Percentiles rank a stretch among this genome's conserved stretches.
These are phyloP conservation scores for Leishmania lainsoni DNA, from an alignment of 208 protist genomes.

Conservation along the genomic window DNA sequence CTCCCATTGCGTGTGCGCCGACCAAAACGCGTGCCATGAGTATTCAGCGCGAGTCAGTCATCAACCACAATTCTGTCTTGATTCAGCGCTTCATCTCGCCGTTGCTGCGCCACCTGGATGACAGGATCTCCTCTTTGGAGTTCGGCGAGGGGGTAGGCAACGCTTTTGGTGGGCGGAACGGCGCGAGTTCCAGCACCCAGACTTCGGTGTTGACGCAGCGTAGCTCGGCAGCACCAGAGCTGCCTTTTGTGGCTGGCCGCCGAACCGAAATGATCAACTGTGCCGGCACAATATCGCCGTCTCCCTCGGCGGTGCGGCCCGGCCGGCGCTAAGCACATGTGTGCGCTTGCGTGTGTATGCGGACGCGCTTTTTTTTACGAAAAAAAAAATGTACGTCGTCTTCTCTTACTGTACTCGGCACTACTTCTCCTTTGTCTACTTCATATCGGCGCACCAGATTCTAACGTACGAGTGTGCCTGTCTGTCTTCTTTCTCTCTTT, in stretches of 20 bases:
- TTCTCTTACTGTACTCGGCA: background rate
- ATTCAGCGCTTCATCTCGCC: conserved; percentile 34
- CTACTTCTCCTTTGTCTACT: conserved; percentile 12
- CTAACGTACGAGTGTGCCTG: background rate
- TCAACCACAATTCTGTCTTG: conserved; percentile 33
- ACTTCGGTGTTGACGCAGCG: conserved; percentile 14
- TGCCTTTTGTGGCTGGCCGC: conserved; percentile 16
- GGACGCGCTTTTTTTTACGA: background rate
- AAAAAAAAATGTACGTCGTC: background rate
- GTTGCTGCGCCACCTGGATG: conserved; percentile 46
- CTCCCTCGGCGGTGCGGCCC: conserved; percentile 32
- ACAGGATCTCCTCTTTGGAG: conserved; percentile 31
- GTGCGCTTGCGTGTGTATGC: conserved; percentile 9
- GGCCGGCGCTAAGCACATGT: conserved; percentile 2
- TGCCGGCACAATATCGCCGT: conserved; percentile 28
- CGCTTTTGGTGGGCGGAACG: background rate
- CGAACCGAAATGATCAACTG: conserved; percentile 24
- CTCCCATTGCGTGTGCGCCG: conserved; percentile 27
- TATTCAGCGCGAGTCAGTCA: conserved; percentile 40
- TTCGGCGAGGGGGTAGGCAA: background rate
- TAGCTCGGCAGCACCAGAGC: background rate
- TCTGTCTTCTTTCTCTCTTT: conserved; percentile 10
- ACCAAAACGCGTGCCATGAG: conserved; percentile 43
- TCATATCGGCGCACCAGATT: background rate
- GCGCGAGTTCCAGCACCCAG: conserved; percentile 1